Evolutionary conservation across 306 rosid species (phyloP).

Genomic region (Citrullus mucosospermus): DNA sequence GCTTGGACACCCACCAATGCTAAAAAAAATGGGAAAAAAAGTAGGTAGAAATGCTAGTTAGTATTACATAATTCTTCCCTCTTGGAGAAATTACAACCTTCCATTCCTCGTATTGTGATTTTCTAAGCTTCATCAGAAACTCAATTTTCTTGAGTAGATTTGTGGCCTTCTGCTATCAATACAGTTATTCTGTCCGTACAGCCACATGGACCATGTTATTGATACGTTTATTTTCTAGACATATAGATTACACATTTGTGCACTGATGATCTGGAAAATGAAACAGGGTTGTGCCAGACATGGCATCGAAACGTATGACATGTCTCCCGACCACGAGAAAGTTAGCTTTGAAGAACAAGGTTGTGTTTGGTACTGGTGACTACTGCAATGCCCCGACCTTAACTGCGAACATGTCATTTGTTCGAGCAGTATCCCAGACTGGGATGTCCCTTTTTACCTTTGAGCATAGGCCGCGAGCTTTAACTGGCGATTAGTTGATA

Average conservation of each 20-base stretch:
- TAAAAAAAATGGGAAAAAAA: not conserved
- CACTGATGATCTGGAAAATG: slow-evolving; percentile 16
- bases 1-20: not conserved
- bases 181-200: not conserved
- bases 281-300: slow-evolving; percentile 66
- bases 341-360: slow-evolving; percentile 76
- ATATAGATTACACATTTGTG: not conserved
- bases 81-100: not conserved
- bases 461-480: slow-evolving; percentile 75
- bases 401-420: slow-evolving; percentile 91
- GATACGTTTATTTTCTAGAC: not conserved
- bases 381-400: slow-evolving; percentile 71
- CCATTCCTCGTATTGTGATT: not conserved
- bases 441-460: slow-evolving; percentile 81
- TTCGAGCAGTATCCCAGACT: slow-evolving; percentile 80
- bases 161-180: not conserved
- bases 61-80: not conserved
- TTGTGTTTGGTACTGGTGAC: slow-evolving; percentile 88
- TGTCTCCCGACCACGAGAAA: slow-evolving; percentile 80
- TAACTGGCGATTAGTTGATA: slow-evolving; percentile 52
- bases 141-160: not conserved
- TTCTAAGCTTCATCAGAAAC: not conserved
- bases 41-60: not conserved
- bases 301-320: slow-evolving; percentile 67
- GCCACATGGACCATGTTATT: not conserved